Percentiles rank a stretch among this genome's conserved stretches.
These are phyloP conservation scores for Haplosporangium gracile DNA, from an alignment of 192 early-diverging fungal species.

Conservation along the genomic window DNA sequence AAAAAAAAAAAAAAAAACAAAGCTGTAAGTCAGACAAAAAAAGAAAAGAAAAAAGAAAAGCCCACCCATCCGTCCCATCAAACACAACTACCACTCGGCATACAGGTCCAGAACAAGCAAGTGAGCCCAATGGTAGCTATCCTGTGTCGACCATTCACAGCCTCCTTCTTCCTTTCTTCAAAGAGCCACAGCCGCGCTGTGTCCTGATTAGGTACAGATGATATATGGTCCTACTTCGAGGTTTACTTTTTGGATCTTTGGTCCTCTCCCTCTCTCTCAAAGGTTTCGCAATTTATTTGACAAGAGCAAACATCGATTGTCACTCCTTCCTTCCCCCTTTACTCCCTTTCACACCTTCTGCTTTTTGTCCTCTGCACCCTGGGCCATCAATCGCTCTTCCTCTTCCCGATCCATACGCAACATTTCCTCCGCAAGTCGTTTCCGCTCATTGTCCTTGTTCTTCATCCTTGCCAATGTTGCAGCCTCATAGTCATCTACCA, in stretches of 20 bases:
- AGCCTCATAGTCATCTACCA: slow-evolving; percentile 60
- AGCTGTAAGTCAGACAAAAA: too few relatives aligned
- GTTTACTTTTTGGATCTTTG: neutral
- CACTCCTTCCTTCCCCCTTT: neutral
- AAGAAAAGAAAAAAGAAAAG: neutral
- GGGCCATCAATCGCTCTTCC: slow-evolving; percentile 23
- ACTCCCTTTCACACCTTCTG: slow-evolving; percentile 15
- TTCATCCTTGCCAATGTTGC: slow-evolving; percentile 62
- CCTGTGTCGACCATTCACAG: slow-evolving; percentile 29
- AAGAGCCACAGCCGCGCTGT: neutral
- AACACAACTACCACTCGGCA: neutral
- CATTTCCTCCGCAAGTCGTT: slow-evolving; percentile 54
- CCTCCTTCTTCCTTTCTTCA: neutral
- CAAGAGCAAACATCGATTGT: neutral
- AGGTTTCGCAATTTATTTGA: neutral
- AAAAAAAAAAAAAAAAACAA: neutral
- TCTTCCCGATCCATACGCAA: slow-evolving; percentile 39
- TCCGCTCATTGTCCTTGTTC: slow-evolving; percentile 56
- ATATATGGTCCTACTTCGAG: neutral
- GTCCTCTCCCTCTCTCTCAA: neutral
- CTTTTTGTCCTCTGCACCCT: slow-evolving; percentile 21
- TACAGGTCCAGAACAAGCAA: neutral
- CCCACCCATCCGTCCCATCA: neutral
- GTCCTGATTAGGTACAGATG: neutral
- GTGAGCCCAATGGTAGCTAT: slow-evolving; percentile 11